phyloP scores from a whole-genome alignment of 371 early-diverging fungal genomes.

The Fennellomyces sp. region DNA sequence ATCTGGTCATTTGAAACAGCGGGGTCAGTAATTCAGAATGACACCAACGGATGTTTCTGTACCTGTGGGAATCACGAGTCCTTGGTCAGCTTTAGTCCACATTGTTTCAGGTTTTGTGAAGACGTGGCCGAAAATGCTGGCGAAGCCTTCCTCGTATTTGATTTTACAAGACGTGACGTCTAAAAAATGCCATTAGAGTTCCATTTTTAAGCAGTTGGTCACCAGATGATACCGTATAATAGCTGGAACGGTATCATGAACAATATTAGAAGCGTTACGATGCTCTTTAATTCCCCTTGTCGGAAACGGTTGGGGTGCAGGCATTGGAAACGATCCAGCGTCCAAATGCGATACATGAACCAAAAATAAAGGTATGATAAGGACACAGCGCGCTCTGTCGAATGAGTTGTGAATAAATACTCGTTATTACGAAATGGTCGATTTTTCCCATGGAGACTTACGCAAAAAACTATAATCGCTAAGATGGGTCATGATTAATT shows the following conservation, averaged over 20 bases:
- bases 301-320: constrained; percentile 34
- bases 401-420: background rate
- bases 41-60: background rate
- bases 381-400: constrained; percentile 43
- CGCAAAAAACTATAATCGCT: constrained; percentile 44
- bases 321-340: constrained; percentile 38
- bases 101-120: constrained; percentile 40
- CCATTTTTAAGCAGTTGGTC: background rate
- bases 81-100: constrained; percentile 48
- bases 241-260: constrained; percentile 55
- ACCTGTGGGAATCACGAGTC: constrained; percentile 44
- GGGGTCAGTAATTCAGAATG: background rate
- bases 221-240: constrained; percentile 38
- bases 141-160: constrained; percentile 54
- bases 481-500: constrained; percentile 36
- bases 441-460: constrained; percentile 10
- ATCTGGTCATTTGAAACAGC: constrained; percentile 12
- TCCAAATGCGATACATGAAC: constrained; percentile 43
- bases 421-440: background rate
- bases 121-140: constrained; percentile 28
- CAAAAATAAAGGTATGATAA: constrained; percentile 40
- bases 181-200: constrained; percentile 1
- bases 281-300: constrained; percentile 52
- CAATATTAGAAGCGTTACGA: constrained; percentile 44
- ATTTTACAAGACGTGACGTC: constrained; percentile 49